A percentile compares a stretch with the other conserved stretches of the same genome.
Evolutionary conservation across 2,329 filamentous ascomycete genomes (phyloP).

Genomic region (Fusarium anthophilum): DNA sequence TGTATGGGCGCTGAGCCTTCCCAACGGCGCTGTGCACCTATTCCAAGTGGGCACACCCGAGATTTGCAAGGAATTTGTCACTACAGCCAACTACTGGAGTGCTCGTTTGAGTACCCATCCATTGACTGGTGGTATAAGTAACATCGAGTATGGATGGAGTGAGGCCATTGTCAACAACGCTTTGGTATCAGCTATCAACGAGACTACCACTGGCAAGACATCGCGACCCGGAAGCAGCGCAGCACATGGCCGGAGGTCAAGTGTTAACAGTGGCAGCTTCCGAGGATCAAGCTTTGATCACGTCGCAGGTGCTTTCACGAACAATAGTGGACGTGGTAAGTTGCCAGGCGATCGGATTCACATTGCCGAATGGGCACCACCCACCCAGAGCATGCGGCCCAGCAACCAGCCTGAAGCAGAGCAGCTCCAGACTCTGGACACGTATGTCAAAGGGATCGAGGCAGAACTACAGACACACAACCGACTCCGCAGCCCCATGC

Average conservation of each 20-base stretch:
- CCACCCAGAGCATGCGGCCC: slow-evolving; percentile 88
- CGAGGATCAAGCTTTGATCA: slow-evolving; percentile 72
- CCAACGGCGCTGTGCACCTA: slow-evolving; percentile 93
- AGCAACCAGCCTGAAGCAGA: slow-evolving; percentile 81
- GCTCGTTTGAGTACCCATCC: slow-evolving; percentile 94
- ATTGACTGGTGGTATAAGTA: slow-evolving; percentile 90
- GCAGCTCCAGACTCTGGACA: slow-evolving; percentile 77
- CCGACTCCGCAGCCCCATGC: slow-evolving; percentile 85
- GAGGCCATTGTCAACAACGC: slow-evolving; percentile 78
- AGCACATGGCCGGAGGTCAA: slow-evolving; percentile 52
- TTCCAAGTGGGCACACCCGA: slow-evolving; percentile 97
- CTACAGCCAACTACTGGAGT: slow-evolving; percentile 97
- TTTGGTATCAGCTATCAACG: slow-evolving; percentile 63
- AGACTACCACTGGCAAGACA: slow-evolving; percentile 50
- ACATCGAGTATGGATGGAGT: slow-evolving; percentile 97
- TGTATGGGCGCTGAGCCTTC: slow-evolving; percentile 93
- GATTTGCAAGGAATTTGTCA: slow-evolving; percentile 93
- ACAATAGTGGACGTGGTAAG: slow-evolving; percentile 62
- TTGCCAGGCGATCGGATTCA: slow-evolving; percentile 85
- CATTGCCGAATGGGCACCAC: slow-evolving; percentile 89
- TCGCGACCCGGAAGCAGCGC: slow-evolving; percentile 63
- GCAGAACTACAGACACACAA: slow-evolving; percentile 89
- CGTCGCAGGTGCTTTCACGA: slow-evolving; percentile 58
- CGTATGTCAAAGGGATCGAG: slow-evolving; percentile 87
- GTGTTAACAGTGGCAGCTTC: slow-evolving; percentile 61